Evolutionary conservation across 768 basidiomycete species (phyloP).

Genomic region (Hypholoma fasciculare): DNA sequence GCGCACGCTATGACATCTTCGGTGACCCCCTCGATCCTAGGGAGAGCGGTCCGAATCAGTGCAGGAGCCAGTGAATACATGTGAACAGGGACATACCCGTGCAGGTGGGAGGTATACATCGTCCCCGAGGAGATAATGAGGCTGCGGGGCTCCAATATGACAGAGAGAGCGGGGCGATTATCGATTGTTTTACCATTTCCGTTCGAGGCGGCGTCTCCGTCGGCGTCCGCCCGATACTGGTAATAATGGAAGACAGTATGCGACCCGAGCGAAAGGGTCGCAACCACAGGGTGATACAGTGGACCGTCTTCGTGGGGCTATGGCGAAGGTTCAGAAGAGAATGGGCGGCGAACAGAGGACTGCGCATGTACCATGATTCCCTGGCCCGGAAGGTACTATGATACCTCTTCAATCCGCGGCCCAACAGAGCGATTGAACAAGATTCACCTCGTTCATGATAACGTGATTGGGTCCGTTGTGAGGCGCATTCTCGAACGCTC

Average conservation of each 20-base stretch:
- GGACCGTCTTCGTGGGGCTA: conserved; percentile 95
- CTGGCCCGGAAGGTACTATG: conserved; percentile 81
- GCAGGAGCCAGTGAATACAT: not conserved
- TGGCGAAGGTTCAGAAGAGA: conserved; percentile 10
- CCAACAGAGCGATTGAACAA: not conserved
- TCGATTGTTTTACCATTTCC: conserved; percentile 57
- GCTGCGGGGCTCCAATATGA: conserved; percentile 85
- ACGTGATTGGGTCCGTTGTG: conserved; percentile 83
- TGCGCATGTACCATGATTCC: conserved; percentile 75
- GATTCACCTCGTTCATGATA: conserved; percentile 78
- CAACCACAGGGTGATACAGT: conserved; percentile 83
- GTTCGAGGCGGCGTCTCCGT: conserved; percentile 20
- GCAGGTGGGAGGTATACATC: conserved; percentile 74
- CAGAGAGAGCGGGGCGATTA: conserved; percentile 61
- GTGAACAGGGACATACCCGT: conserved; percentile 49
- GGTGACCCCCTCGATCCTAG: conserved; percentile 59
- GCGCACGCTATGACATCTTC: conserved; percentile 46
- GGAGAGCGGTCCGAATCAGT: not conserved
- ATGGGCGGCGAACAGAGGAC: not conserved
- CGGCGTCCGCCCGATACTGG: conserved; percentile 44
- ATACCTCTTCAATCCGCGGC: conserved; percentile 4
- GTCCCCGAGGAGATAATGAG: conserved; percentile 71
- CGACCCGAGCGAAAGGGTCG: conserved; percentile 87
- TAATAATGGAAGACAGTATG: conserved; percentile 87
- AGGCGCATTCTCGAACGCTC: conserved; percentile 62